phyloP scores from a whole-genome alignment of 805 yeast species.

The Komagataella phaffii region DNA sequence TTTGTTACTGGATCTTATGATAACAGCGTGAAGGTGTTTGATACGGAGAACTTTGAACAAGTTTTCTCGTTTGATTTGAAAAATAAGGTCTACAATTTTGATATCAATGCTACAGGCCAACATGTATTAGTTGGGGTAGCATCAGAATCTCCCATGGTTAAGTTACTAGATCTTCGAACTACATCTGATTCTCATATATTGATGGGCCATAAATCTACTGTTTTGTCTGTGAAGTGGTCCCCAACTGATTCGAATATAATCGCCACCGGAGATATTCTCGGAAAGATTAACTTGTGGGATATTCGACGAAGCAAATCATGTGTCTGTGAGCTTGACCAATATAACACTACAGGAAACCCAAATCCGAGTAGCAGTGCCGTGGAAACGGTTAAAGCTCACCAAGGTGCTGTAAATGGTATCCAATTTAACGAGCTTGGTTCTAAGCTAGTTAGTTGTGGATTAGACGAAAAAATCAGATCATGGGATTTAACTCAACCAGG shows the following conservation, averaged over 20 bases:
- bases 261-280: conserved; percentile 74
- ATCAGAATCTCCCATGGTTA: conserved; percentile 51
- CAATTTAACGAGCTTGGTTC: conserved; percentile 61
- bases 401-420: conserved; percentile 68
- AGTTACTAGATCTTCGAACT: conserved; percentile 63
- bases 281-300: conserved; percentile 80
- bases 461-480: conserved; percentile 66
- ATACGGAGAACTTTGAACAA: conserved; percentile 47
- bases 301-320: conserved; percentile 56
- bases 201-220: conserved; percentile 39
- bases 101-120: conserved; percentile 31
- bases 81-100: conserved; percentile 53
- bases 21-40: conserved; percentile 69
- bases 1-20: conserved; percentile 77
- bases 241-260: conserved; percentile 48
- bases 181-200: conserved; percentile 64
- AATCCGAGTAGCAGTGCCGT: conserved; percentile 3
- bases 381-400: conserved; percentile 43
- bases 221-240: conserved; percentile 59
- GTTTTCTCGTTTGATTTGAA: conserved; percentile 56
- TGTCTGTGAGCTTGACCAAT: conserved; percentile 46
- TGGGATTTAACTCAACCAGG: conserved; percentile 56
- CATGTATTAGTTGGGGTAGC: conserved; percentile 57
- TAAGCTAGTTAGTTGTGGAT: conserved; percentile 52
- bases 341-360: conserved; percentile 7